These are phyloP conservation scores for Didymella pomorum DNA, from an alignment of 2,329 filamentous ascomycete species.

Conservation along the genomic window DNA sequence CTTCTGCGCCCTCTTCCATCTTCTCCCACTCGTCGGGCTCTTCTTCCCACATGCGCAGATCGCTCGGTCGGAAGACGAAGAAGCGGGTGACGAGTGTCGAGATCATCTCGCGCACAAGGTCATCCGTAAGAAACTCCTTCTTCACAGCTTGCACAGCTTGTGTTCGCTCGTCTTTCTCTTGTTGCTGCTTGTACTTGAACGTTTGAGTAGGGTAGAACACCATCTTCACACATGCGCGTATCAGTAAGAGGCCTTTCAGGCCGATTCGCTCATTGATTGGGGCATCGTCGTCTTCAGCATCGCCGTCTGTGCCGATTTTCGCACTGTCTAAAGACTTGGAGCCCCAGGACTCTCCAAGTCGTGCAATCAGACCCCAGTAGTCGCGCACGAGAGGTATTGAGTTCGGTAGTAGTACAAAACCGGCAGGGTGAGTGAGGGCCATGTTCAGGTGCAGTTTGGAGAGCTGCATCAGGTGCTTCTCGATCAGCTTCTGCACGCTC, in stretches of 20 bases:
- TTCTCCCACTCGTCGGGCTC: constrained; percentile 96
- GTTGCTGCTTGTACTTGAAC: constrained; percentile 80
- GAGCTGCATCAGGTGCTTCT: constrained; percentile 87
- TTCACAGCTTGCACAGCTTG: constrained; percentile 75
- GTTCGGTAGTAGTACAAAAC: constrained; percentile 82
- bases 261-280: constrained; percentile 79
- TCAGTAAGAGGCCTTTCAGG: constrained; percentile 80
- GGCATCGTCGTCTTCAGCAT: constrained; percentile 59
- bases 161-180: constrained; percentile 78
- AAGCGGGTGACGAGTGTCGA: constrained; percentile 85
- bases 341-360: constrained; percentile 77
- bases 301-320: constrained; percentile 55
- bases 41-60: constrained; percentile 91
- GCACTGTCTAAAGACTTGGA: constrained; percentile 56
- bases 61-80: constrained; percentile 84
- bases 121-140: constrained; percentile 74
- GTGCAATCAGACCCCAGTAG: constrained; percentile 84
- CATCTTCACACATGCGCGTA: constrained; percentile 85
- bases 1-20: constrained; percentile 81
- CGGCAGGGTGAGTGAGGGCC: constrained; percentile 78
- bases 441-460: constrained; percentile 92
- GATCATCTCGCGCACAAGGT: constrained; percentile 81
- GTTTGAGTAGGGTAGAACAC: constrained; percentile 81
- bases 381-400: constrained; percentile 78
- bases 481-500: constrained; percentile 69